These are phyloP conservation scores for Parascedosporium putredinis DNA, from an alignment of 2,329 filamentous ascomycete genomes.

Conservation along the genomic window DNA sequence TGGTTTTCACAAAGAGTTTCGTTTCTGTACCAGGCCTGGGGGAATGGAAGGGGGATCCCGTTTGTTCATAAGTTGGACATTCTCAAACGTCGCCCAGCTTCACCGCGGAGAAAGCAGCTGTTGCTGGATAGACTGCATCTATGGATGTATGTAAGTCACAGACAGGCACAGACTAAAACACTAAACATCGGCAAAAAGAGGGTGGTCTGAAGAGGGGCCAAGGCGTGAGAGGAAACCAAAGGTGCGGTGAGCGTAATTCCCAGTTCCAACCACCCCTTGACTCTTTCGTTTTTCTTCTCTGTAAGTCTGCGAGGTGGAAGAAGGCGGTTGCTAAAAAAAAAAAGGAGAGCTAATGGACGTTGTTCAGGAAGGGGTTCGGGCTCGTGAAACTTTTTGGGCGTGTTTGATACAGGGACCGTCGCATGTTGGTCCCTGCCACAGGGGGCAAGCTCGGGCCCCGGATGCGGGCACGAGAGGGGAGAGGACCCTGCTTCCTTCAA, in stretches of 20 bases:
- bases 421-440: not conserved
- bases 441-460: slow-evolving; percentile 4
- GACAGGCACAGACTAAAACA: slow-evolving; percentile 1
- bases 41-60: not conserved
- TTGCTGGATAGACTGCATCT: no score
- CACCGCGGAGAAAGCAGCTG: not conserved
- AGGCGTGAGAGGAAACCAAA: no score
- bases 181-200: not conserved
- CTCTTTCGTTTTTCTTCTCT: not conserved
- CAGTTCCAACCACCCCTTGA: no score
- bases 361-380: not conserved
- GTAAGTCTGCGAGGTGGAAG: not conserved
- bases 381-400: slow-evolving; percentile 4
- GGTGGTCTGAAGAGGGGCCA: no score
- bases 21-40: not conserved
- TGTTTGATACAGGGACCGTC: slow-evolving; percentile 6
- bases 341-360: no score
- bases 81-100: not conserved
- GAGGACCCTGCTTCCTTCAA: not conserved
- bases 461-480: no score
- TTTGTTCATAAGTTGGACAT: not conserved
- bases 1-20: not conserved
- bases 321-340: not conserved
- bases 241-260: no score
- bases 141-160: no score